Conservation (phyloP, 371 early-diverging fungal genomes). For the Batkoa obscura region DNA sequence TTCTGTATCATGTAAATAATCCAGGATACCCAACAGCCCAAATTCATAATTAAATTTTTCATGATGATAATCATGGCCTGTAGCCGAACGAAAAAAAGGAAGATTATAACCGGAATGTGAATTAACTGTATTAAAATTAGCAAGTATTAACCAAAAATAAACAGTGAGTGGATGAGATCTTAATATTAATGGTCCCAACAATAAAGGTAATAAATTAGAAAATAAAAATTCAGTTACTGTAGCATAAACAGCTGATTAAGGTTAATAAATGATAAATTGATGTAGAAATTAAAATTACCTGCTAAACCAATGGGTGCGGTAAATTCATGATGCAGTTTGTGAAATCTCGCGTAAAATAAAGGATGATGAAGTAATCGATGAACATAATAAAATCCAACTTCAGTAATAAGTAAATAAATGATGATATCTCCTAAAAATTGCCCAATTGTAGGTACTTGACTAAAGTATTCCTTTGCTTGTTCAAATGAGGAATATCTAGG, state of each 20-base stretch:
- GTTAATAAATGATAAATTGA: background rate
- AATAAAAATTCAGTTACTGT: slow-evolving; percentile 32
- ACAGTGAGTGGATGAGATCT: slow-evolving; percentile 26
- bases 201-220: slow-evolving; percentile 25
- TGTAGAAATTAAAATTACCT: slow-evolving; percentile 12
- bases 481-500: no score
- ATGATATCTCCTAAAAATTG: no score
- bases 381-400: slow-evolving; percentile 35
- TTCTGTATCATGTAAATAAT: slow-evolving; percentile 22
- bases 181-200: slow-evolving; percentile 25
- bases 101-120: slow-evolving; percentile 39
- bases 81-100: slow-evolving; percentile 22
- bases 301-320: slow-evolving; percentile 34
- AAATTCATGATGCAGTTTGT: slow-evolving; percentile 37
- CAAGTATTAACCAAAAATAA: slow-evolving; percentile 14
- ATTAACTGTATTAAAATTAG: slow-evolving; percentile 31
- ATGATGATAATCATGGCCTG: slow-evolving; percentile 47
- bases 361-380: slow-evolving; percentile 29
- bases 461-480: no score
- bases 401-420: slow-evolving; percentile 28
- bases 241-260: slow-evolving; percentile 19
- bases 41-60: slow-evolving; percentile 39
- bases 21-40: slow-evolving; percentile 23
- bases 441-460: no score
- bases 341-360: slow-evolving; percentile 23